These are phyloP conservation scores for Chenopodium formosanum DNA, from an alignment of 148 eudicot species.

Conservation along the genomic window DNA sequence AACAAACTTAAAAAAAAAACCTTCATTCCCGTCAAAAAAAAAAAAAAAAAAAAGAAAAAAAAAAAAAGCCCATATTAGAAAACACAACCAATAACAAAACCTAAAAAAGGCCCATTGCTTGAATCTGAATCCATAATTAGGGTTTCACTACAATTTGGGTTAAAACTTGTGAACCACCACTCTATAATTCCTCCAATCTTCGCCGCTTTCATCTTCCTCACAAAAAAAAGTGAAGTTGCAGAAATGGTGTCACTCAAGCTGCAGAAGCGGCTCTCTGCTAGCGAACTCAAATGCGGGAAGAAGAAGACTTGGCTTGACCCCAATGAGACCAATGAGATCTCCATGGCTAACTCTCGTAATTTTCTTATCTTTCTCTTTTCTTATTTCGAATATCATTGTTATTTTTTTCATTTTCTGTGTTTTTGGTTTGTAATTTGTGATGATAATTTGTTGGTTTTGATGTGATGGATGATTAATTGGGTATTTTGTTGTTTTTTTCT, in stretches of 20 bases:
- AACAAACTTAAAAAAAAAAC: too few relatives aligned
- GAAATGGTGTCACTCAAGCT: constrained; percentile 53
- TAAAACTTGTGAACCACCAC: background rate
- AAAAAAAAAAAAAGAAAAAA: too few relatives aligned
- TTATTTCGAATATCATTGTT: too few relatives aligned
- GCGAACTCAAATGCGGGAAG: constrained; percentile 43
- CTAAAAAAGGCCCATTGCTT: background rate
- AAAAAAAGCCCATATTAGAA: background rate
- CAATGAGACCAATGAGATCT: constrained; percentile 52
- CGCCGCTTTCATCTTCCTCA: background rate
- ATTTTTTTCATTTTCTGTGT: too few relatives aligned
- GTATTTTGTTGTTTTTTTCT: too few relatives aligned
- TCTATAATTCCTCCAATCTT: background rate
- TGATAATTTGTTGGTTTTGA: background rate
- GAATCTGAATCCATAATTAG: background rate
- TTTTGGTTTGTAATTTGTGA: too few relatives aligned
- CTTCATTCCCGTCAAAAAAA: too few relatives aligned
- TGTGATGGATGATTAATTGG: too few relatives aligned
- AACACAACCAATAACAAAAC: background rate
- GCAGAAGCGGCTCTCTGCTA: constrained; percentile 58
- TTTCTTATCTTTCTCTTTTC: constrained; percentile 12
- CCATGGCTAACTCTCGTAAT: constrained; percentile 62
- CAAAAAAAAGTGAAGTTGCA: background rate
- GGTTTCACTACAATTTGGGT: background rate
- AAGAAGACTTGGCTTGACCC: constrained; percentile 63